Evolutionary conservation across 331 rosid genomes (phyloP), one percentile per base, ranked within the genome.

Genomic region (Telfairia occidentalis): DNA sequence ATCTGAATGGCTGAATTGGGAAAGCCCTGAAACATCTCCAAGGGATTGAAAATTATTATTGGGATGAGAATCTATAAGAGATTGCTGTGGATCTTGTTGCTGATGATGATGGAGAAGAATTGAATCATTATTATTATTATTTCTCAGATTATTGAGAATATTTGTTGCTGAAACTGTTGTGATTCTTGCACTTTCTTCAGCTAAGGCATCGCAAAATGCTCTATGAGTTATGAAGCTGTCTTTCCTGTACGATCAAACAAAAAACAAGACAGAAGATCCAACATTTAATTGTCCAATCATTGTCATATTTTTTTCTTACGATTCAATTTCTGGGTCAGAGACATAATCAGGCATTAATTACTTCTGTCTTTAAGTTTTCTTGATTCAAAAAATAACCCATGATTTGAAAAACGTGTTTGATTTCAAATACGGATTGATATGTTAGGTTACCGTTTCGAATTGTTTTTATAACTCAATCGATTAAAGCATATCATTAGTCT

Each of bases 141-240:
- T 53, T 53, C 60, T 67, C 46, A 77, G 63, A 77, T 42, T 67
- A 13, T 71, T 71, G 18, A 71, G 75, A 71, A 70, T 59, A 28
- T 77, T 77, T 67, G 81, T 61, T 5, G 81, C 76, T 38, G 76
- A 35, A 77, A 77, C 75, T 77, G 74, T 48, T 7, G 64, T 77
- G 49, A 77, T 63, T 49, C 80, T 63, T 18, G 74, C 74, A 65
- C 74, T 77, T 64, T 61, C 80, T 77, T 77, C 74, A 26, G 74
- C 74, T 70, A 77, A 70, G 1, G 81, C 81, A 66, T 77, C 81
- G 5, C 81, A 77, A 57, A 77, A 77, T 37, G 81, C 81, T 49
- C 81, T 67, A 37, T 77, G 81, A 12, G 81, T 77, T 15, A 77
- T 77, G 70, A 77, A 77, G 54, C 81, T 77, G 32, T 77, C 81